Conservation (phyloP, 148 eudicot genomes). For the Camellia sinensis region DNA sequence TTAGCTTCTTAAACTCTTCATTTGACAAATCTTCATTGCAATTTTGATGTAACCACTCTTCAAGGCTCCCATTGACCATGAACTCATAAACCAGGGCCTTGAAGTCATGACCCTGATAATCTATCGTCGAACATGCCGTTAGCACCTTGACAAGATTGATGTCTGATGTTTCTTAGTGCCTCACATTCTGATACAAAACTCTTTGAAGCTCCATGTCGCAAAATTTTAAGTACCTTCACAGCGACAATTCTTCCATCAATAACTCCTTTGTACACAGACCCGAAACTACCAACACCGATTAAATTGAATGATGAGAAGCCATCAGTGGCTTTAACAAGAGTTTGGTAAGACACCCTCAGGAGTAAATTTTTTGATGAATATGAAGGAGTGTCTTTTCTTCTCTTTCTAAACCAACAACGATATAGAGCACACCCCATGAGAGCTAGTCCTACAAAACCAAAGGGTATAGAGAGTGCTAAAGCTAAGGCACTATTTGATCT, state of each 20-base stretch:
- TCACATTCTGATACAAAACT: background rate
- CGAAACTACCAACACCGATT: background rate
- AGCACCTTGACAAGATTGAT: background rate
- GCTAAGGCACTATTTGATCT: background rate
- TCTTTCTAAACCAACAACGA: background rate
- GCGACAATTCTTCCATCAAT: background rate
- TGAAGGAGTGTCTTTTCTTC: background rate
- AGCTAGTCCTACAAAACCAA: background rate
- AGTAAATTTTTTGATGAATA: background rate
- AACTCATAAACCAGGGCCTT: background rate
- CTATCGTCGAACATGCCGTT: background rate
- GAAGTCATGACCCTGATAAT: background rate
- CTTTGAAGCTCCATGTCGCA: background rate
- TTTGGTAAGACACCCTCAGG: background rate
- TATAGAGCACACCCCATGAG: background rate
- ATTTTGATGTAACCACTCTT: background rate
- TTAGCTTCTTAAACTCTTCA: background rate
- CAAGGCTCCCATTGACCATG: background rate
- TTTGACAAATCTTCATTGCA: too few species aligned
- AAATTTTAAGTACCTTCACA: background rate
- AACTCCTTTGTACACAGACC: background rate
- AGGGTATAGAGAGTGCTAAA: background rate
- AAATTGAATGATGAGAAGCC: background rate
- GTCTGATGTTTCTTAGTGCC: background rate
- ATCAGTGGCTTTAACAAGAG: background rate